Evolutionary conservation across 768 basidiomycete genomes (phyloP), one percentile per base, ranked within the genome.

Genomic region (Xerocomellus amylosporus): DNA sequence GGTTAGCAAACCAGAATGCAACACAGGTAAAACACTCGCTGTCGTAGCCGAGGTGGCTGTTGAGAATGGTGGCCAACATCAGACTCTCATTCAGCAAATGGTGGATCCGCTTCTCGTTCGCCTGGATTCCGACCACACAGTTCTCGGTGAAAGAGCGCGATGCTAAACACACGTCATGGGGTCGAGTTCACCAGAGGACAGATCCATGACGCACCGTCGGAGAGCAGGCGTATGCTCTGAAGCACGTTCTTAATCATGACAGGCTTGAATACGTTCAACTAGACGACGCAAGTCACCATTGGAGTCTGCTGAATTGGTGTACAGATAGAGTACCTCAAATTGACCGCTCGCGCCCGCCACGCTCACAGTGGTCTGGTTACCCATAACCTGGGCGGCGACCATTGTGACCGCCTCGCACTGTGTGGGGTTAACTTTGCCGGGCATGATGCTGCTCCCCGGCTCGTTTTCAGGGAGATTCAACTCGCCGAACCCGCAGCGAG

Each of bases 251-350:
- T 97, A 74, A 96, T 96, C 64, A 98, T 89, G 57, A 98, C 93
- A 43, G 97, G 97, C 77, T 99, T 99, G 81, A 98, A 99, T 15
- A 98, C 97, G 74, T 99, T 99, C 66, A 99, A 75, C 92, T 94
- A 44, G n/a, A 36, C 3, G 58, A 36, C 30, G 46, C 44, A 51
- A 34, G 51, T 58, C 46, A 58, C 24, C 53, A 50, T 49, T 22
- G 44, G 38, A 48, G 55, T n/a, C 45, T 52, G 26, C 37, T 51
- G 22, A 46, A 36, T 48, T 15, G 55, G 46, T 34, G 12, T n/a
- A 19, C 36, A 42, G n/a, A 46, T 13, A 67, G 26, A 78, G 49
- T 55, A 91, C 93, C 83, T 99, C 97, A 67, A 99, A 98, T 69
- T 98, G 97, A 39, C 97, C 97, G 67, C 87, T 93, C 15, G 93